Percentiles rank a stretch among this genome's conserved stretches.
These are phyloP conservation scores for Candida chilensis DNA, from an alignment of 805 yeast genomes.

Conservation along the genomic window DNA sequence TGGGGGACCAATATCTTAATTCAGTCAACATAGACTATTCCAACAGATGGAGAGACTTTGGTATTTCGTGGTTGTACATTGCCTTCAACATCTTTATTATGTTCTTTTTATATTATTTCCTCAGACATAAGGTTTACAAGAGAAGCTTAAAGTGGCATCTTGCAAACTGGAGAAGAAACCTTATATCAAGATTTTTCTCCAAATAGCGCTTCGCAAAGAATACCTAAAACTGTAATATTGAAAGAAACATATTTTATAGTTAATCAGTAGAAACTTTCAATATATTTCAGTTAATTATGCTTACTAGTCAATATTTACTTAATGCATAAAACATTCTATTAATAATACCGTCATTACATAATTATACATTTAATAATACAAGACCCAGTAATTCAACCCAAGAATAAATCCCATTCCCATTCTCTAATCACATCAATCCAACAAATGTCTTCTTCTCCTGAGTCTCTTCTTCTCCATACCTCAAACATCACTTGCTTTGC, in stretches of 20 bases:
- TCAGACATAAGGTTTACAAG: slow-evolving; percentile 23
- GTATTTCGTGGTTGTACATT: slow-evolving; percentile 40
- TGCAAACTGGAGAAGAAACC: too few relatives aligned
- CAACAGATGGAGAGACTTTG: slow-evolving; percentile 60
- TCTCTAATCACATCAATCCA: slow-evolving; percentile 48
- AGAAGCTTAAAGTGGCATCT: too few relatives aligned
- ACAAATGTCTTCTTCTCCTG: slow-evolving; percentile 23
- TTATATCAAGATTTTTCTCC: too few relatives aligned
- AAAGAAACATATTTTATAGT: too few relatives aligned
- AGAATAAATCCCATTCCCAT: slow-evolving; percentile 37
- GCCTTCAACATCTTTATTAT: slow-evolving; percentile 28
- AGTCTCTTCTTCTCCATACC: slow-evolving; percentile 34
- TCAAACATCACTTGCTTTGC: slow-evolving; percentile 45
- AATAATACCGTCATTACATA: too few relatives aligned
- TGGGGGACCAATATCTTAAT: slow-evolving; percentile 17
- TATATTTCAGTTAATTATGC: too few relatives aligned
- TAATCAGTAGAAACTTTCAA: too few relatives aligned
- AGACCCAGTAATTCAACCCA: slow-evolving; percentile 16
- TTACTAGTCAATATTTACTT: too few relatives aligned
- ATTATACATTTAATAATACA: too few relatives aligned
- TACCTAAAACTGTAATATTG: too few relatives aligned
- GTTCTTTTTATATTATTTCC: slow-evolving; percentile 20
- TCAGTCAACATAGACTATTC: slow-evolving; percentile 22
- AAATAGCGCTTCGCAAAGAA: too few relatives aligned
- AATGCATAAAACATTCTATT: too few relatives aligned